These are phyloP conservation scores for Fusarium acutatum DNA, from an alignment of 2,329 filamentous ascomycete genomes.

Conservation along the genomic window DNA sequence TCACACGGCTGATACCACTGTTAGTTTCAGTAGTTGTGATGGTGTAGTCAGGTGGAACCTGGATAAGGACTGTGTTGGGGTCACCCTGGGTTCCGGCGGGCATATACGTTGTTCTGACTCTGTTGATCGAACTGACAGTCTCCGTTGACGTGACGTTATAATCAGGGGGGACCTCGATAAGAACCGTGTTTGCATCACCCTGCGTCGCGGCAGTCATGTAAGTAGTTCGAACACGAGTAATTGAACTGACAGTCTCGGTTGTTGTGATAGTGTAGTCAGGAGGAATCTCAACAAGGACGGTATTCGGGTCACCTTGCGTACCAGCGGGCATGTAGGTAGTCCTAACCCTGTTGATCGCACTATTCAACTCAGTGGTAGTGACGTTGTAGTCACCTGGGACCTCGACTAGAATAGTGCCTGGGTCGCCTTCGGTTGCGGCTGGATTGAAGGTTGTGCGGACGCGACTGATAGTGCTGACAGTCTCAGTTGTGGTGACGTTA, in stretches of 20 bases:
- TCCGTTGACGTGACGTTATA: neutral
- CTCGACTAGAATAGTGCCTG: neutral
- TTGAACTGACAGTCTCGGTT: neutral
- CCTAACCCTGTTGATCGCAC: neutral
- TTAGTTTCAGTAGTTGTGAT: neutral
- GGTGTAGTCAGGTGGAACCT: neutral
- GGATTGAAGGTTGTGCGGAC: neutral
- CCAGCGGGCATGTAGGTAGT: constrained; percentile 2
- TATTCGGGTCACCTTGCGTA: neutral
- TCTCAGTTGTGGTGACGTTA: constrained; percentile 2
- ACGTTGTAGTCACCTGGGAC: constrained; percentile 4
- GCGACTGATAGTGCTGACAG: neutral
- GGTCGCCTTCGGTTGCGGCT: constrained; percentile 12
- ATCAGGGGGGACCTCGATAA: neutral
- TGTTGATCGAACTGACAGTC: neutral
- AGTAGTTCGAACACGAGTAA: neutral
- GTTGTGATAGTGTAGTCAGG: constrained; percentile 3
- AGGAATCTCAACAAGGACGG: neutral
- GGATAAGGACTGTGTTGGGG: neutral
- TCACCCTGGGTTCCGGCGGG: neutral
- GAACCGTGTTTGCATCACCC: neutral
- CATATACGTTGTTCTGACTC: neutral
- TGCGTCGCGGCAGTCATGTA: neutral
- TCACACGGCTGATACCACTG: neutral
- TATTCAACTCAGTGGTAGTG: neutral